Evolutionary conservation across 2,329 filamentous ascomycete genomes (phyloP), one percentile per base, ranked within the genome.

Genomic region (Xylariaceae sp.): DNA sequence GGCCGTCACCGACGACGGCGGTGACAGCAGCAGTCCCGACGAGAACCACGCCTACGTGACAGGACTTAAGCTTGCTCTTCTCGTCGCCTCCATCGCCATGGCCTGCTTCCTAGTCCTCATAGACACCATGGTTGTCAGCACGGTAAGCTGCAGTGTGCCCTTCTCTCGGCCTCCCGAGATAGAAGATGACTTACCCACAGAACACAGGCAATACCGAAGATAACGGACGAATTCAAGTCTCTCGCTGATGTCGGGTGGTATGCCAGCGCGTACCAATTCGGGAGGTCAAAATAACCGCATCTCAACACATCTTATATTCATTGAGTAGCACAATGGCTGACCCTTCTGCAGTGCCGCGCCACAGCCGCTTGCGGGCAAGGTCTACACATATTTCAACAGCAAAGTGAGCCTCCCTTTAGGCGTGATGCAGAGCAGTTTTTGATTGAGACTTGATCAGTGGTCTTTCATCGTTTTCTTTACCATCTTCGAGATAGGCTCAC

Each of bases 201-300:
- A 14, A 34, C 22, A 13, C 34, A 59, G 56, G 56, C 71, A 1
- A 67, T 71, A 39, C 72, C 72, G 0, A 50, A 51, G 11, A 75
- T 76, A 39, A 75, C 72, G 0, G 66, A 66, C 54, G 60, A 68
- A n/a, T 71, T 73, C 58, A 62, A 73, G 33, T 69, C 73, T 13
- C 64, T 76, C 1, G 57, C 63, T 4, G 75, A 78, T 56, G 68
- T 77, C 13, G 75, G 73, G 31, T 78, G 75, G 75, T 77, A 77
- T 52, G 73, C 71, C 3, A 71, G 68, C 55, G 69, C 69, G 18
- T 73, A 72, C 52, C 66, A 54, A 31, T 53, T 56, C 42, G 56
- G 53, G 1, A 56, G 28, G 56, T 59, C 10, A n/a, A 22, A 31
- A 6, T 44, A 12, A 22, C 38, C 22, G 9, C n/a, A n/a, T n/a